Conservation (phyloP, 1,284 basidiomycete genomes). For the Sporisorium scitamineum region DNA sequence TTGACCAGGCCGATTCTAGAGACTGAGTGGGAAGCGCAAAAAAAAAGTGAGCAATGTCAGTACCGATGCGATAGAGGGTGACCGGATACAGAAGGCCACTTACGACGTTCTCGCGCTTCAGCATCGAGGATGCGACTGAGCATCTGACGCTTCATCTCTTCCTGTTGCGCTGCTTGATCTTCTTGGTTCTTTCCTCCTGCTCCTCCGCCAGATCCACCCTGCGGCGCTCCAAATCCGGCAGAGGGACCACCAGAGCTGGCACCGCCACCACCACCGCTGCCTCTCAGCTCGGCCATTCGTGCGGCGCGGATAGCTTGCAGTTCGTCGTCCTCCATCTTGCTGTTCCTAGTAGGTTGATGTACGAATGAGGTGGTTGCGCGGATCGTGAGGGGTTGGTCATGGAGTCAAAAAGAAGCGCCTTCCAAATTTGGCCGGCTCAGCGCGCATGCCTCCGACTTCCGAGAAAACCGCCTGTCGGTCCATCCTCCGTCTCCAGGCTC, state of each 20-base stretch:
- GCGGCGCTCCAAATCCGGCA: conserved; percentile 23
- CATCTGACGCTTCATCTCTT: conserved; percentile 74
- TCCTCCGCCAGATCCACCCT: conserved; percentile 61
- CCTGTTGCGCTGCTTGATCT: conserved; percentile 68
- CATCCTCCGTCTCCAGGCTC: no score
- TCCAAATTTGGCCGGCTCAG: conserved; percentile 7
- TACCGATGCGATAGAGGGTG: conserved; percentile 4
- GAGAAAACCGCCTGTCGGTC: no score
- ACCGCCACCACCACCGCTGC: conserved; percentile 26
- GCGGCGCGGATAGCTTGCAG: conserved; percentile 68
- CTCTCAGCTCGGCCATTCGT: conserved; percentile 64
- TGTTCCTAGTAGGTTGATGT: not conserved
- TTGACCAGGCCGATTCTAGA: conserved; percentile 93
- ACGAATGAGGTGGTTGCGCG: conserved; percentile 4
- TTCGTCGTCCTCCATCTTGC: conserved; percentile 68
- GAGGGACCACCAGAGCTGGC: conserved; percentile 23
- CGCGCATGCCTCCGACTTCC: conserved; percentile 7
- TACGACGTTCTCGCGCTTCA: conserved; percentile 89
- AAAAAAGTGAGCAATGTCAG: not conserved
- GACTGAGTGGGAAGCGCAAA: no score
- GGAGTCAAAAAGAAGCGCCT: not conserved
- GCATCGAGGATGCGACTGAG: conserved; percentile 89
- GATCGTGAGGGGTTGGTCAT: conserved; percentile 1
- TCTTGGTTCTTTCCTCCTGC: conserved; percentile 69
- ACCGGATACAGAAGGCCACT: conserved; percentile 69